phyloP scores from a whole-genome alignment of 352 stramenopile genomes.

The Globisporangium cederbergense region DNA sequence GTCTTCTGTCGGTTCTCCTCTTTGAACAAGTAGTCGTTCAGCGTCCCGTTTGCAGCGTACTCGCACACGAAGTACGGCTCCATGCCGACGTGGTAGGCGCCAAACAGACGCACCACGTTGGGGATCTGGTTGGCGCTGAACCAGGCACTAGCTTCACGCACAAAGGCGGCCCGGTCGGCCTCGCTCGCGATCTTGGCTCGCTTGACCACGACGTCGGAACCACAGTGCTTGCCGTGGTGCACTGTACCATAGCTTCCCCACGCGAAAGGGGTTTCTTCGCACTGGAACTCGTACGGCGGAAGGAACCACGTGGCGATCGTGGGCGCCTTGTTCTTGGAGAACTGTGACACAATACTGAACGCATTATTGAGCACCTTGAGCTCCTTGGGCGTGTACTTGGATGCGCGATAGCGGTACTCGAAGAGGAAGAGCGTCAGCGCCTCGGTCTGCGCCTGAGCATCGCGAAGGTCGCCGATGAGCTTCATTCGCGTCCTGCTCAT shows the following conservation, averaged over 20 bases:
- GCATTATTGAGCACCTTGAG: conserved; percentile 3
- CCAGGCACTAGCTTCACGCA: conserved; percentile 5
- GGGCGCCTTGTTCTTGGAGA: background rate
- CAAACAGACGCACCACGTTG: conserved; percentile 6
- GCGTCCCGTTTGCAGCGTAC: conserved; percentile 5
- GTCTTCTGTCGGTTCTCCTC: background rate
- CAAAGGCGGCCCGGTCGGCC: background rate
- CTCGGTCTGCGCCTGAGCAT: background rate
- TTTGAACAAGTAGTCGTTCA: background rate
- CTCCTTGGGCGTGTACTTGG: background rate
- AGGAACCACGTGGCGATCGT: conserved; percentile 5
- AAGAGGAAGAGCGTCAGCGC: conserved; percentile 2
- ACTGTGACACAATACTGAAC: background rate
- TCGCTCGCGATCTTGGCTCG: background rate
- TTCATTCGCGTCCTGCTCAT: background rate
- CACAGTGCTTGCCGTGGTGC: background rate
- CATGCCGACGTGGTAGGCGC: conserved; percentile 2
- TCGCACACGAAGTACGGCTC: conserved; percentile 11
- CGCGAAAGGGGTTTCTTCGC: background rate
- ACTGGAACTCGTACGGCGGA: conserved; percentile 1
- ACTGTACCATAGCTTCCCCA: background rate
- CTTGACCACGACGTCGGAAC: conserved; percentile 1
- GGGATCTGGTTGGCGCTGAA: background rate
- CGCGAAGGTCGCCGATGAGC: background rate
- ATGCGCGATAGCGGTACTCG: background rate